phyloP scores from a whole-genome alignment of 306 rosid genomes.

The Vicia faba region DNA sequence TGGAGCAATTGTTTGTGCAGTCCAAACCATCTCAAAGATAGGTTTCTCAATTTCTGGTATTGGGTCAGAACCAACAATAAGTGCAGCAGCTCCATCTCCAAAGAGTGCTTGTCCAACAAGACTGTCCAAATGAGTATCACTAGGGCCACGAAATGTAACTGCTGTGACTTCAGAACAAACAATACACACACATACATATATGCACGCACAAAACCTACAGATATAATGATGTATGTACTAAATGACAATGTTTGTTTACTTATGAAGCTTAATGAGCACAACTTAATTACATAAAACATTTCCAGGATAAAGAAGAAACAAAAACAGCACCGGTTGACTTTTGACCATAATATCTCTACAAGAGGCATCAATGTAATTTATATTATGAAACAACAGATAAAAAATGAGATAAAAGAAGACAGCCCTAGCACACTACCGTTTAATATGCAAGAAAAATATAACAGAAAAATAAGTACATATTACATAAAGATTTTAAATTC shows the following conservation, averaged over 20 bases:
- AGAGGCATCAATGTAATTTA: not conserved
- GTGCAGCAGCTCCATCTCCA: too few species aligned
- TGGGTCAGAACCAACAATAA: too few species aligned
- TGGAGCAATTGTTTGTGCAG: too few species aligned
- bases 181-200: not conserved
- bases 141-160: too few species aligned
- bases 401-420: conserved; percentile 19
- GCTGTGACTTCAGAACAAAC: too few species aligned
- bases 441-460: too few species aligned
- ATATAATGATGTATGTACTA: not conserved
- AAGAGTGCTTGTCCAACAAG: too few species aligned
- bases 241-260: not conserved
- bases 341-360: conserved; percentile 7
- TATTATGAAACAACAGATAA: not conserved
- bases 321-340: conserved; percentile 7
- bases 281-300: not conserved
- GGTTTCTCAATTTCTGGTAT: too few species aligned
- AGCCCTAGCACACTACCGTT: too few species aligned
- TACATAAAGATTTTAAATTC: conserved; percentile 14
- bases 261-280: conserved; percentile 7
- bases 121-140: too few species aligned
- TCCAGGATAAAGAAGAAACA: not conserved
- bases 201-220: not conserved
- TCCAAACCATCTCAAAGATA: too few species aligned
- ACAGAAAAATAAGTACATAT: not conserved